Base-by-base conservation (phyloP, 495 filamentous ascomycete species). In the Aspergillus asperescens region DNA sequence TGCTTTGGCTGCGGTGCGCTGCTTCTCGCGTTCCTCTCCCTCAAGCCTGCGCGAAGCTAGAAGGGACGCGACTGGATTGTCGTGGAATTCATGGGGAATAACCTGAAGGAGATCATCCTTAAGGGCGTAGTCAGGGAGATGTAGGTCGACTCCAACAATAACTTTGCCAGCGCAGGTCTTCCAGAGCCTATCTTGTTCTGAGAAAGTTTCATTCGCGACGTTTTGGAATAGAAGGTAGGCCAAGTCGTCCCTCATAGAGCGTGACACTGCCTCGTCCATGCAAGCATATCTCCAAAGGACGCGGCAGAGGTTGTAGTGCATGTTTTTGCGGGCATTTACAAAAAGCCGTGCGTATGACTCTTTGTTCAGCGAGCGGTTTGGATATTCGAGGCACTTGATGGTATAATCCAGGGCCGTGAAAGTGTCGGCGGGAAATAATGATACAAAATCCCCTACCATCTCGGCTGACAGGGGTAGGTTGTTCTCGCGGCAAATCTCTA, bases 251-350 rank as follows among this genome's bases (percentile, higher is more conserved):
- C 51, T 57, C 70, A 75, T 77, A 1, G 59, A 48, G 35, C 50
- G 48, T 32, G 62, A 73, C 18, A 69, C 65, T n/a, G 18, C 15
- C 2, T 60, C 55, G n/a, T 66, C 28, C 59, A 77, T 63, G 54
- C 75, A 78, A 6, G 77, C 72, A 59, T 74, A 74, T 37, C 62
- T 60, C 77, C 77, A 80, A 10, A 79, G 37, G 3, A 78, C 73
- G 1, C 73, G 68, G 45, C 70, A 72, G 10, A 70, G 60, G 47
- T 79, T 80, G 52, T 68, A 68, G 38, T 61, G 48, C 12, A 55
- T 61, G 38, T 50, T 54, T 13, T 61, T 64, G 61, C 64, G 77
- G 5, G 75, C 73, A 20, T 61, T 61, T 15, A 70, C 43, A 24
- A 80, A 77, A 22, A 80, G 56, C 25, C 40, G 58, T 31, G 70